Base-by-base conservation (phyloP, 805 yeast genomes). In the Metschnikowia picachoensis region DNA sequence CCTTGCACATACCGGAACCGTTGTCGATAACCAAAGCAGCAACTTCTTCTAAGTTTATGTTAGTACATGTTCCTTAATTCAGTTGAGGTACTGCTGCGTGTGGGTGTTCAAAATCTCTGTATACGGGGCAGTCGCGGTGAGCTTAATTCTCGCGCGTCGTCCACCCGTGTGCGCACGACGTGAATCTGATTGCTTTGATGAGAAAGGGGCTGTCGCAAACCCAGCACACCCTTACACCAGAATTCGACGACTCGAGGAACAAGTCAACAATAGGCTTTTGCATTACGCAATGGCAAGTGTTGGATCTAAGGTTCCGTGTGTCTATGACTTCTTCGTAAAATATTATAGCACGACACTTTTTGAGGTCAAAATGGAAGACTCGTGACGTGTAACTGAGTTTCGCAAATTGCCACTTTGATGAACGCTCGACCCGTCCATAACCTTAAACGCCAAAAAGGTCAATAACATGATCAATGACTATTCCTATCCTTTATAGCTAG, bases 1-100 rank as follows among this genome's bases (percentile, higher is more conserved):
- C 99, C 76, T 94, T 94, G 85, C 99, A 94, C 98, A 94, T 94
- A 83, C 99, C 99, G 70, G 99, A 94, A 80, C 99, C 99, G 79
- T 92, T 92, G 76, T 92, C 99, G 78, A 92, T 92, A 79, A 92
- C 98, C 74, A 80, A 73, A 63, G 74, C 74, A 61, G 74, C 74
- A 60, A 70, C 75, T 71, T 71, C 76, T 70, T 72, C 77, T 55
- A 37, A 64, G 20, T 55, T n/a, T n/a, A 42, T 14, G 59, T 55
- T 55, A 55, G 59, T 55, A 55, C 14, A 38, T 4, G 25, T 17
- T 33, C 5, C 27, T 28, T 14, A 13, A 17, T 10, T 27, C 25
- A 20, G 25, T 38, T 25, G 42, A 9, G 28, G 12, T 8, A 17
- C 17, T 8, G n/a, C n/a, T n/a, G n/a, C 17, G 25, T 35, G 42